A percentile compares a stretch with the other conserved stretches of the same genome.
phyloP scores from a whole-genome alignment of 2,329 filamentous ascomycete species.

The Mycogone perniciosa region DNA sequence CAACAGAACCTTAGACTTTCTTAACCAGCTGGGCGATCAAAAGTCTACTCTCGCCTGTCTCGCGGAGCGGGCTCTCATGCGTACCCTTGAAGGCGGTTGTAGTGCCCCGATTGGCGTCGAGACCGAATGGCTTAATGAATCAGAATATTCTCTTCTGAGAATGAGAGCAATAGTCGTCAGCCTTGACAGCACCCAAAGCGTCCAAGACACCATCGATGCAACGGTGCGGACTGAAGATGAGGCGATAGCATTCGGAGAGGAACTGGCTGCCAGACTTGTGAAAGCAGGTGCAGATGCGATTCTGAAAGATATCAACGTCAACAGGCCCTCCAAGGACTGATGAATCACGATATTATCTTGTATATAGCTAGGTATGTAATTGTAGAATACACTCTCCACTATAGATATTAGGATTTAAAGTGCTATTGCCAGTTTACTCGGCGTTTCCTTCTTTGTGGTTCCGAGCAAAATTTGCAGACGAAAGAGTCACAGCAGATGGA shows the following conservation, averaged over 20 bases:
- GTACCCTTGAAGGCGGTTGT: slow-evolving; percentile 5
- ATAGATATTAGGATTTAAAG: too few species aligned
- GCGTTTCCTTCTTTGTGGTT: too few species aligned
- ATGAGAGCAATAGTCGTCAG: slow-evolving; percentile 9
- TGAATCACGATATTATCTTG: background rate
- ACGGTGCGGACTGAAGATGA: background rate
- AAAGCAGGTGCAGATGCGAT: slow-evolving; percentile 1
- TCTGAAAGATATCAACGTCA: slow-evolving; percentile 5
- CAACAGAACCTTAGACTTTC: background rate
- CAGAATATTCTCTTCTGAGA: background rate
- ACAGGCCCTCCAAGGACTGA: slow-evolving; percentile 5
- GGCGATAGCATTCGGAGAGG: background rate
- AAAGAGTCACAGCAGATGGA: too few species aligned
- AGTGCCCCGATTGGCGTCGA: slow-evolving; percentile 7
- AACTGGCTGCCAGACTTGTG: slow-evolving; percentile 7
- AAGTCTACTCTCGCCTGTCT: slow-evolving; percentile 8
- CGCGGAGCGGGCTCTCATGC: slow-evolving; percentile 5
- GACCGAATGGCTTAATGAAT: slow-evolving; percentile 5
- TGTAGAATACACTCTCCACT: too few species aligned
- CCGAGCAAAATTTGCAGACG: too few species aligned
- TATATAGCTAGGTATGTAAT: background rate
- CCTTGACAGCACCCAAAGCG: slow-evolving; percentile 2
- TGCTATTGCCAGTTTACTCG: too few species aligned
- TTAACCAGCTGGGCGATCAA: background rate
- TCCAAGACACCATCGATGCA: slow-evolving; percentile 5